Conservation (phyloP, 2,329 filamentous ascomycete species). For the Pseudogymnoascus sp. region DNA sequence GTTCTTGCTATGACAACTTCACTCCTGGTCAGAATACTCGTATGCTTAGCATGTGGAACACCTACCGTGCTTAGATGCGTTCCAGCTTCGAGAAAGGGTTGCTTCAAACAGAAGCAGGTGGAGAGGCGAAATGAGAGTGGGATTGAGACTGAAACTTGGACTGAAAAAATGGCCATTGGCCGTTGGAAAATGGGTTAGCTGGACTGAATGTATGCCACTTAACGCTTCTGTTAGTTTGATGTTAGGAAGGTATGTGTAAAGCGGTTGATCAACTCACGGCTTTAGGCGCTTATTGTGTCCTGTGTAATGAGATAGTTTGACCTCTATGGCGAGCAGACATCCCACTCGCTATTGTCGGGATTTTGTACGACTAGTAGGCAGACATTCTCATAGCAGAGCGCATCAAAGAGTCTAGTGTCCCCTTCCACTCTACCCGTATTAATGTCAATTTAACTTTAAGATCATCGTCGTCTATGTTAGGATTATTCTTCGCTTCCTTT, state of each 20-base stretch:
- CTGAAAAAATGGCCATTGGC: background rate
- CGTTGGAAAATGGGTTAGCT: background rate
- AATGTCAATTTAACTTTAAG: background rate
- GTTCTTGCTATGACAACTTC: conserved; percentile 39
- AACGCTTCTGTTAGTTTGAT: conserved; percentile 13
- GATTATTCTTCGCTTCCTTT: conserved; percentile 13
- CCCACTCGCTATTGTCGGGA: background rate
- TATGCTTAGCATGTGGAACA: conserved; percentile 17
- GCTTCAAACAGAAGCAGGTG: background rate
- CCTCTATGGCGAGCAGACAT: conserved; percentile 1
- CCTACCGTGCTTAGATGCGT: conserved; percentile 14
- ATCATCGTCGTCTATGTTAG: conserved; percentile 7
- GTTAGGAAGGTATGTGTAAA: background rate
- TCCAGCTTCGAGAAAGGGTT: conserved; percentile 2
- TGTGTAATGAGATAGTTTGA: conserved; percentile 17
- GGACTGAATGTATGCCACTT: background rate
- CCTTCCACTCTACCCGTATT: background rate
- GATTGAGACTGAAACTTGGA: background rate
- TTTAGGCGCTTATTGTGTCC: conserved; percentile 17
- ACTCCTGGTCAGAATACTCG: conserved; percentile 16
- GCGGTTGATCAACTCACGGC: conserved; percentile 14
- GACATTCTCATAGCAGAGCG: conserved; percentile 13
- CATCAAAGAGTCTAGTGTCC: background rate
- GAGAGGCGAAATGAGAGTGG: background rate
- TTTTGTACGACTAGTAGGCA: conserved; percentile 11